Conservation (phyloP, 768 basidiomycete genomes). For the Hygrophoropsis aurantiaca region DNA sequence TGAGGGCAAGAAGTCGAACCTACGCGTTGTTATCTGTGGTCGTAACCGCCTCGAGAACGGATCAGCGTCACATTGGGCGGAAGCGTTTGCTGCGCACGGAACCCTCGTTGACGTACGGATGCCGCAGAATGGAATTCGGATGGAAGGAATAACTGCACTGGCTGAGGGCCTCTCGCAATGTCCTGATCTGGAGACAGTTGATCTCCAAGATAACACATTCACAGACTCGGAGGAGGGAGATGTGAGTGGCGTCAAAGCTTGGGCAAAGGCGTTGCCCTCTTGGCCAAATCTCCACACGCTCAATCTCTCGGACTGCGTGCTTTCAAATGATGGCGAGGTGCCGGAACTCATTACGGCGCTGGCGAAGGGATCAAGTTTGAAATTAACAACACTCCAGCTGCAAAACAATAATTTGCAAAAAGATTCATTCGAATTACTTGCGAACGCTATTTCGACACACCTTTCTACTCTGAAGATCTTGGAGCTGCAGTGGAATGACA, state of each 20-base stretch:
- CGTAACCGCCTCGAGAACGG: constrained; percentile 96
- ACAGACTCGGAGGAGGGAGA: constrained; percentile 60
- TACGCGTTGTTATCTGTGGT: constrained; percentile 86
- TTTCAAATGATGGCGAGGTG: constrained; percentile 77
- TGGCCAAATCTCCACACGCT: constrained; percentile 78
- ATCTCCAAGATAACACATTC: constrained; percentile 92
- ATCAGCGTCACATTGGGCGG: constrained; percentile 78
- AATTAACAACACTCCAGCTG: constrained; percentile 73
- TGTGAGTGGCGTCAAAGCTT: constrained; percentile 49
- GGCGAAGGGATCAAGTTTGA: constrained; percentile 66
- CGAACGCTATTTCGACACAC: constrained; percentile 60
- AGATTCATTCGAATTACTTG: constrained; percentile 64
- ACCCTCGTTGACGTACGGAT: constrained; percentile 83
- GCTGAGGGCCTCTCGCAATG: constrained; percentile 73
- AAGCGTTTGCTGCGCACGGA: constrained; percentile 83
- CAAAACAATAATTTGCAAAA: constrained; percentile 92
- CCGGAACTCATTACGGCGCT: constrained; percentile 64
- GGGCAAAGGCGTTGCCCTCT: constrained; percentile 62
- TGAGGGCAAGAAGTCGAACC: constrained; percentile 66
- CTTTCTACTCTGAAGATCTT: constrained; percentile 60
- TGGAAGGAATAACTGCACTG: constrained; percentile 83
- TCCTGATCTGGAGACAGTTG: constrained; percentile 67
- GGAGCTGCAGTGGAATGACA: constrained; percentile 91
- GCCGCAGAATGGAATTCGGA: constrained; percentile 98
- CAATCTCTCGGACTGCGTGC: constrained; percentile 89